Evolutionary conservation across 345 rosid species (phyloP).

Genomic region (Euphorbia tirucalli): DNA sequence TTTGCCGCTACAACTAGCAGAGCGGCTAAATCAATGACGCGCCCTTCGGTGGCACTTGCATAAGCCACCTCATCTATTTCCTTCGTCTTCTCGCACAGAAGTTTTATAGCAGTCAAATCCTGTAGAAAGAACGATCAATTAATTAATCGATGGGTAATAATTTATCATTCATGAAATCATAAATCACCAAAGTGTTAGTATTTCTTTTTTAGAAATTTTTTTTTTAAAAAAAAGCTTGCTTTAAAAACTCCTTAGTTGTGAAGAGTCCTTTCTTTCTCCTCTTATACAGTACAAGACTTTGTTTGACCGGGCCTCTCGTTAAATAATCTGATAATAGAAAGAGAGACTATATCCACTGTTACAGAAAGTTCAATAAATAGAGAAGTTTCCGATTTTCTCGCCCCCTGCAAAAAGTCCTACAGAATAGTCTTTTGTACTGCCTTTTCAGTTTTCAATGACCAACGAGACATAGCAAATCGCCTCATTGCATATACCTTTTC

Average conservation of each 20-base stretch:
- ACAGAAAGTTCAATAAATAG: neutral
- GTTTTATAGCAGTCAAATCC: conserved; percentile 56
- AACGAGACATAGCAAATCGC: conserved; percentile 14
- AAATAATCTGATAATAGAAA: too few relatives aligned
- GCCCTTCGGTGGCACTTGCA: conserved; percentile 47
- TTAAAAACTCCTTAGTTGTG: neutral
- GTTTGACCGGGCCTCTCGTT: neutral
- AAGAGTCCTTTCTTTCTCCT: neutral
- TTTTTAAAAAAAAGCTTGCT: neutral
- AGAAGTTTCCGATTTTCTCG: neutral
- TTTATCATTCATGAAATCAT: neutral
- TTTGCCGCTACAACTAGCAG: conserved; percentile 54
- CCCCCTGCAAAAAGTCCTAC: neutral
- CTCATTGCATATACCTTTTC: conserved; percentile 41
- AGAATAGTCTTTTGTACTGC: neutral
- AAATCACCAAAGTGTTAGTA: neutral
- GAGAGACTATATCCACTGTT: too few relatives aligned
- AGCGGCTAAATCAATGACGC: conserved; percentile 48
- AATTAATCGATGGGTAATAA: too few relatives aligned
- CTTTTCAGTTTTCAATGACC: neutral
- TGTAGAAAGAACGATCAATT: conserved; percentile 8
- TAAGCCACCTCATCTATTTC: conserved; percentile 52
- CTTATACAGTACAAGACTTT: neutral
- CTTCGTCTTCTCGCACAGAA: conserved; percentile 59
- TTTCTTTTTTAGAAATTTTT: neutral